phyloP scores from a whole-genome alignment of 371 early-diverging fungal genomes.

The Entomophthora muscae region DNA sequence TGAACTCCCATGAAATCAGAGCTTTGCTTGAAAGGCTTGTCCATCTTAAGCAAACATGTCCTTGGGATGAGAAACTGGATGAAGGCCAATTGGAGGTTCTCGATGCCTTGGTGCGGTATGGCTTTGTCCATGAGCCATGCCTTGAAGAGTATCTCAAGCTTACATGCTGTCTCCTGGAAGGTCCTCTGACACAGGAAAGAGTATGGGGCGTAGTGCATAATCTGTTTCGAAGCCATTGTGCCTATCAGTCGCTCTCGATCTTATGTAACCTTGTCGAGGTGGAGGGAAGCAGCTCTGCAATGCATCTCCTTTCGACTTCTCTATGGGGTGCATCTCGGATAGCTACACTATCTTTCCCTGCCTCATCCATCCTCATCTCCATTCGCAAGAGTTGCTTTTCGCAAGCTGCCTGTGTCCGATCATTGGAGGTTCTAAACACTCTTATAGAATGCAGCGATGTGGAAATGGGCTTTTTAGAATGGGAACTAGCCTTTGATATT shows the following conservation, averaged over 20 bases:
- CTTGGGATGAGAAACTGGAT: not conserved
- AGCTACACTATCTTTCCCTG: not conserved
- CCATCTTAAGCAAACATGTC: not conserved
- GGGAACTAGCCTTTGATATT: not conserved
- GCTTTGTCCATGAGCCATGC: not conserved
- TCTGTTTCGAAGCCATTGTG: not conserved
- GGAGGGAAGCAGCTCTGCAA: not conserved
- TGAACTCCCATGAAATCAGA: not conserved
- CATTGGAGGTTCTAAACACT: not conserved
- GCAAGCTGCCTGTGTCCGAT: not conserved
- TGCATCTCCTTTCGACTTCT: not conserved
- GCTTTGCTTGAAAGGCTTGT: not conserved
- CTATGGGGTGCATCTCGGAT: not conserved
- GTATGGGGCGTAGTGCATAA: not conserved
- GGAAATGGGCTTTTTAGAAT: not conserved
- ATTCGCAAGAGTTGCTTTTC: not conserved
- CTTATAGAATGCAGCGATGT: not conserved
- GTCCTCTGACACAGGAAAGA: not conserved
- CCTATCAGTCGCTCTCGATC: not conserved
- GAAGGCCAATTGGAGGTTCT: not conserved
- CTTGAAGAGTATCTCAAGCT: not conserved
- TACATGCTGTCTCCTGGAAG: not conserved
- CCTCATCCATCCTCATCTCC: not conserved
- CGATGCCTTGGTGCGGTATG: not conserved
- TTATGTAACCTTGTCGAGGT: not conserved